Evolutionary conservation across 306 rosid genomes (phyloP), one percentile per base, ranked within the genome.

Genomic region (Quercus aquifolioides): DNA sequence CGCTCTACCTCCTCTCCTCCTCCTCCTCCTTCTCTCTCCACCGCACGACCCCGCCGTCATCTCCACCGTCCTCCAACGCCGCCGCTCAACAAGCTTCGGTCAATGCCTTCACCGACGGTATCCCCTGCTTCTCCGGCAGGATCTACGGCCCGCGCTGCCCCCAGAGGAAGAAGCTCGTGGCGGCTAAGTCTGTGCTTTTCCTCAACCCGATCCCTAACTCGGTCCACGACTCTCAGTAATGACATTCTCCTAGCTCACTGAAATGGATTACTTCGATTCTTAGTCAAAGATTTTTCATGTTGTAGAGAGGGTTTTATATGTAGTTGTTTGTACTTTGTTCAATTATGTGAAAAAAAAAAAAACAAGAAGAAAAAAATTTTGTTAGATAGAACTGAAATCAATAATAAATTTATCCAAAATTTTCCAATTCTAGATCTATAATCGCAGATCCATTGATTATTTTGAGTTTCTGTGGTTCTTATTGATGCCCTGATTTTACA

Each of bases 161-260:
- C 1, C 92, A 88, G 86, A 73, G 96, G 74, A 93, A 93, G 94
- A 93, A 88, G 79, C 91, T 93, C 30, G 76, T 87, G 75, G 90
- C 97, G 0, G 74, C 91, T 2, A 92, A 89, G 87, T 86, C 92
- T 0, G 86, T 90, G 63, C 21, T 89, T 84, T 83, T 85, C 35
- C 49, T 85, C 9, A 41, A 64, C 69, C 72, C 79, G 38, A 70
- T 31, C 3, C 91, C 88, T 0, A 86, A 49, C 78, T 84, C 91
- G 2, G 76, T 74, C 0, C 65, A 83, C 8, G 95, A 86, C 52
- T 79, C 88, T 88, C 57, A 78, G 82, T 74, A 76, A 67, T 10
- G 96, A 93, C 54, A 73, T 87, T 55, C 63, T 88, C 43, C 83
- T 84, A 21, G 92, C 96, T 20, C 92, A 91, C 73, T 93, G 81